Base-by-base conservation (phyloP, 2,329 filamentous ascomycete genomes). In the Curvularia sp. region DNA sequence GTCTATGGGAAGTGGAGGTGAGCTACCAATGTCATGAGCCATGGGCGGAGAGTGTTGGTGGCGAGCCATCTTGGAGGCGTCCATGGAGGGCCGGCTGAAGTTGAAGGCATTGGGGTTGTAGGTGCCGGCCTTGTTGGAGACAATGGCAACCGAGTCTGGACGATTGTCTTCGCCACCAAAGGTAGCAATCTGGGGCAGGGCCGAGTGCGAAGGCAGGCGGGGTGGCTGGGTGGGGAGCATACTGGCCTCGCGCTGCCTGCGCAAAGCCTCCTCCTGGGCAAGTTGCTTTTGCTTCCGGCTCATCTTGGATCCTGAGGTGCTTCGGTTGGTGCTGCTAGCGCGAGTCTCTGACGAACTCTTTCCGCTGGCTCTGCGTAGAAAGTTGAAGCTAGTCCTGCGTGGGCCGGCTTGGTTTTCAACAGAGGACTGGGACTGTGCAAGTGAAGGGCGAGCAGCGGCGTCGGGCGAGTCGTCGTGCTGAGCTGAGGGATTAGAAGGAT, bases 81-180 rank as follows among this genome's bases (percentile, higher is more conserved):
- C 76, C n/a, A 63, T 62, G 3, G 73, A 74, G 12, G 75, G 75
- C 21, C 75, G 68, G 65, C 72, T 77, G 70, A 75, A 75, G 67
- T 76, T 76, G 50, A 63, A 63, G 49, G 53, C 57, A 61, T 73
- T 74, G 49, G 63, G 68, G 25, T 47, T 61, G 62, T 64, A 66
- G 59, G 56, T 67, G 66, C 67, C 66, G 80, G 81, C 65, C 86
- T 85, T 75, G 85, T 86, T 57, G 85, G 86, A 84, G 65, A 85
- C 78, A 70, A 86, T 86, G 66, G 85, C 84, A 58, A 86, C 77
- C 7, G 85, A 86, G 68, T 91, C 88, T 28, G 87, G 83, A 60
- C 87, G 79, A 47, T 75, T 82, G 49, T 85, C 79, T 55, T 92
- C 89, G 64, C 86, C 86, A 60, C 87, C 87, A 70, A 87, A 87